These are phyloP conservation scores for Lachancea meyersii DNA, from an alignment of 805 yeast species.

Conservation along the genomic window DNA sequence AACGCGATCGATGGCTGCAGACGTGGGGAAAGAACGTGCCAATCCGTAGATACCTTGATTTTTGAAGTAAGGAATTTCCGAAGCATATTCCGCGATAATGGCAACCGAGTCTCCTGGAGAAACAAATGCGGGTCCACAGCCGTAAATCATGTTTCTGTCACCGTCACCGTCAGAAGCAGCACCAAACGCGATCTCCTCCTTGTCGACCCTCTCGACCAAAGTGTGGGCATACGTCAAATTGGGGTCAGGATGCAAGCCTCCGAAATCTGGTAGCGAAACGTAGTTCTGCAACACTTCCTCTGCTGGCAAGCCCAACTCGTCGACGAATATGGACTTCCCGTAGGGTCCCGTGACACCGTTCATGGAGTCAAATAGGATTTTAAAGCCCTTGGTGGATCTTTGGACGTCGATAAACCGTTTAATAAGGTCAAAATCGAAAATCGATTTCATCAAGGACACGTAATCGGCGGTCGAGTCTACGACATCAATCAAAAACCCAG, in stretches of 20 bases:
- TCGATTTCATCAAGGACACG: constrained; percentile 68
- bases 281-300: constrained; percentile 67
- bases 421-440: constrained; percentile 83
- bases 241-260: constrained; percentile 98
- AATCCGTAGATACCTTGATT: constrained; percentile 83
- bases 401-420: constrained; percentile 53
- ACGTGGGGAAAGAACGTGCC: constrained; percentile 97
- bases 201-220: constrained; percentile 80
- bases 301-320: constrained; percentile 72
- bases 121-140: constrained; percentile 79
- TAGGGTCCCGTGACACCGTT: constrained; percentile 98
- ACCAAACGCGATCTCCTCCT: constrained; percentile 78
- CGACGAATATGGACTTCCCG: constrained; percentile 75
- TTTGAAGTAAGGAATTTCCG: constrained; percentile 86
- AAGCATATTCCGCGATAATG: constrained; percentile 88
- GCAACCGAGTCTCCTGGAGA: constrained; percentile 99
- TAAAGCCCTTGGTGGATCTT: constrained; percentile 50
- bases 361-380: constrained; percentile 78
- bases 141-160: constrained; percentile 97
- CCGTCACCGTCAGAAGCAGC: constrained; percentile 99
- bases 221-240: constrained; percentile 90
- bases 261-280: constrained; percentile 81
- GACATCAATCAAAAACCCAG: constrained; percentile 67
- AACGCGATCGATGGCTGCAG: constrained; percentile 88
- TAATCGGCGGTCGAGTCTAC: constrained; percentile 79